These are phyloP conservation scores for Coniella vitis DNA, from an alignment of 2,329 filamentous ascomycete species.

Conservation along the genomic window DNA sequence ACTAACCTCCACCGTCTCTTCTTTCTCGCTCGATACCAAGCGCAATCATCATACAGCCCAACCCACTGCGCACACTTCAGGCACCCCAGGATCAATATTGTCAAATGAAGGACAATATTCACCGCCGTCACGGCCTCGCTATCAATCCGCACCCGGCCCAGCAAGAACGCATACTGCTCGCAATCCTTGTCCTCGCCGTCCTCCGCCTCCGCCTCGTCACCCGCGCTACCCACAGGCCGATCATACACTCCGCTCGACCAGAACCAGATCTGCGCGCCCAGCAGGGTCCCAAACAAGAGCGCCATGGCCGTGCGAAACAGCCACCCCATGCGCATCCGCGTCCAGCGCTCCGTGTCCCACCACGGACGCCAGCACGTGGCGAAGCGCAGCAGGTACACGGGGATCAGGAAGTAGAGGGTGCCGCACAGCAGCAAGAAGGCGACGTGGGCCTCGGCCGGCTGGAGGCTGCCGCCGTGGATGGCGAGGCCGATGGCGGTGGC, in stretches of 20 bases:
- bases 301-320: conserved; percentile 8
- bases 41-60: conserved; percentile 9
- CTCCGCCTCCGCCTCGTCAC: not conserved
- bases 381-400: conserved; percentile 18
- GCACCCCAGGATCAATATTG: conserved; percentile 14
- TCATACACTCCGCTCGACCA: conserved; percentile 19
- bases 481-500: conserved; percentile 11
- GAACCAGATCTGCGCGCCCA: conserved; percentile 19
- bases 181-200: conserved; percentile 1
- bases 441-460: conserved; percentile 17
- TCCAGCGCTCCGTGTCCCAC: conserved; percentile 19
- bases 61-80: conserved; percentile 1
- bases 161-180: conserved; percentile 17
- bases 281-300: conserved; percentile 9
- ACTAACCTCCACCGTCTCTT: conserved; percentile 10
- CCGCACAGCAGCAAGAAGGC: conserved; percentile 18
- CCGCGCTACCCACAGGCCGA: not conserved
- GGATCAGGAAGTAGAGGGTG: conserved; percentile 16
- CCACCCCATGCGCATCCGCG: conserved; percentile 7
- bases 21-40: conserved; percentile 3
- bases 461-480: conserved; percentile 3
- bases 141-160: conserved; percentile 13
- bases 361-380: conserved; percentile 18
- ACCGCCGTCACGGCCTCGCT: conserved; percentile 12
- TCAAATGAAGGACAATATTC: conserved; percentile 16